Base-by-base conservation (phyloP, 129 eudicot species). In the Silybum marianum region DNA sequence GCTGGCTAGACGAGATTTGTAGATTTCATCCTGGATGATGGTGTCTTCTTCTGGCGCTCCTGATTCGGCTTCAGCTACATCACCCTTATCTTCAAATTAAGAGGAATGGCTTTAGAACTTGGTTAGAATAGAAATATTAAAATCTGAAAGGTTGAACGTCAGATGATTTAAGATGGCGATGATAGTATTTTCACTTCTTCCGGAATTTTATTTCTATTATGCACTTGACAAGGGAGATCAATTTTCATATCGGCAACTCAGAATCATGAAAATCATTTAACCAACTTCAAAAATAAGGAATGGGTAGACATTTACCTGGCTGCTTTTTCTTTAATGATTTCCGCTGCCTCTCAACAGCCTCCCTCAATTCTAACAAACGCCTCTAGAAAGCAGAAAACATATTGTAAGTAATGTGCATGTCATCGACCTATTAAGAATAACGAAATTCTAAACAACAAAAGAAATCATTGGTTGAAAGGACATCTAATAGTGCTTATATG, bases 331-430 rank as follows among this genome's bases (percentile, higher is more conserved):
- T 95, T 80, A 95, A 88, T 63, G 80, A 91, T 71, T 92, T 95
- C 69, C 99, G 88, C 88, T 90, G 97, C 87, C 99, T 88, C 86
- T 95, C 99, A 87, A 95, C 90, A 81, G 93, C 89, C 87, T 95
- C 99, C 78, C 94, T 89, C 79, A 79, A 81, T 80, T 95, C 99
- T 81, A 95, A 78, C 83, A 92, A 88, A 79, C 88, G 91, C 82
- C 87, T 92, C 99, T 95, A 84, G 9, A 44, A 80, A 84, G 24
- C 72, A 89, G 69, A 62, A 60, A 6, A 78, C 10, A 32, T 2
- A 58, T 32, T 36, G 26, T 75, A 72, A 76, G 72, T 51, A 65
- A 42, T 36, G 70, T 65, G 44, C 78, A 80, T 25, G 69, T 60
- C 77, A 74, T n/a, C 6, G 65, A n/a, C 66, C 66, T 58, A 58